Percentiles rank a stretch among this genome's conserved stretches.
These are phyloP conservation scores for Rosa hybrid DNA, from an alignment of 331 rosid genomes.

Conservation along the genomic window DNA sequence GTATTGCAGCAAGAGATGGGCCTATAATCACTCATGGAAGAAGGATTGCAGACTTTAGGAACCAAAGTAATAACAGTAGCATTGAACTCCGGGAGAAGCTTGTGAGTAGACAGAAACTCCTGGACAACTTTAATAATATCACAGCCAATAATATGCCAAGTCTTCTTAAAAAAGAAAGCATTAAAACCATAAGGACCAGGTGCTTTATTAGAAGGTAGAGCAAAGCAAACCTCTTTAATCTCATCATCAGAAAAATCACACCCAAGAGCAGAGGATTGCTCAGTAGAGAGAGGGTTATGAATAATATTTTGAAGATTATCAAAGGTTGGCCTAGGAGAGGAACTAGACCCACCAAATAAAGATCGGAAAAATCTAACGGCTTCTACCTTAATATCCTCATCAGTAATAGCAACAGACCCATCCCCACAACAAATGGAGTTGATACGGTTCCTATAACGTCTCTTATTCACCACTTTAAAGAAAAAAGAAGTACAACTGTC, in stretches of 20 bases:
- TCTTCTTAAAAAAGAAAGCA: neutral
- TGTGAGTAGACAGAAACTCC: neutral
- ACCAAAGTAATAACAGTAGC: neutral
- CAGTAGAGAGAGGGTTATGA: neutral
- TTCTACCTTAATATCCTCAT: neutral
- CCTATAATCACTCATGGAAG: neutral
- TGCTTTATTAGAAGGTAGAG: neutral
- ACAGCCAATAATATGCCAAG: neutral
- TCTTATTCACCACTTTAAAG: neutral
- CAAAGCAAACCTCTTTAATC: neutral
- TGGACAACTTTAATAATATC: neutral
- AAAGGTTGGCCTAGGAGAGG: too few relatives aligned
- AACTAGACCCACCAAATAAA: too few relatives aligned
- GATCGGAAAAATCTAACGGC: neutral
- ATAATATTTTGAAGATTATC: neutral
- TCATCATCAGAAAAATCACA: neutral
- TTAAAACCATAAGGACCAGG: neutral
- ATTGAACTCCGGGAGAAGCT: neutral
- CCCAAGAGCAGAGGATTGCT: neutral
- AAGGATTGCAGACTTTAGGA: neutral
- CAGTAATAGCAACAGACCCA: neutral
- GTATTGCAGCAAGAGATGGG: neutral
- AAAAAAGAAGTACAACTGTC: neutral
- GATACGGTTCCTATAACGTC: neutral
- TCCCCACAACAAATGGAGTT: too few relatives aligned